Evolutionary conservation across 2,329 filamentous ascomycete genomes (phyloP), one percentile per base, ranked within the genome.

Genomic region (Fusarium tricinctum): DNA sequence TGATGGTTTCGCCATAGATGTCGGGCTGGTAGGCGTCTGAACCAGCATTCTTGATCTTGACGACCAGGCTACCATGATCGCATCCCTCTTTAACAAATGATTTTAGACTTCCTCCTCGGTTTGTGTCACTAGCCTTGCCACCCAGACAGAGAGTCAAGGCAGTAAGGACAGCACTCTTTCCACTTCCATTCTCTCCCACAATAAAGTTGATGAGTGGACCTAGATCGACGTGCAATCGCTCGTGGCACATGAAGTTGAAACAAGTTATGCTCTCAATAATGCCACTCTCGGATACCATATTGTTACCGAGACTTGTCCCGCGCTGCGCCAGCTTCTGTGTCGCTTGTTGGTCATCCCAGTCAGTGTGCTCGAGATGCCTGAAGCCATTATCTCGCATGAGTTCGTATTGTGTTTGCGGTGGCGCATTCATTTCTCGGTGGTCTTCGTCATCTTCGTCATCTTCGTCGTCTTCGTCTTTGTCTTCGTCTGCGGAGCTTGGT

Each of bases 161-260:
- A 1, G 96, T 98, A 28, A 99, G 82, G 15, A 98, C 91, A 4
- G 96, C 96, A 78, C 96, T 99, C 82, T 99, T 99, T 35, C 96
- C 96, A 76, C 95, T 98, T 32, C 96, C 96, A 76, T 99, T 99
- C 78, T 97, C 94, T 17, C 96, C 96, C 56, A 97, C 94, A 65
- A 99, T 94, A 80, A 99, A 99, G 79, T 99, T 99, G 78, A 99
- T 97, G 38, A 97, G 83, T 1, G 96, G 96, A 0, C 96, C 96
- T n/a, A 99, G 84, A 58, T 91, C 87, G 62, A 97, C 92, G 43
- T 91, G 88, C 19, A 98, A 86, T 56, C 91, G 89, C 44, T 89
- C 84, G 77, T 99, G 96, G 75, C 95, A 98, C 96, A 98, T 98
- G 80, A 98, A 98, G 78, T 97, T 97, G 72, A 89, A 87, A 77